Conservation (phyloP, 805 yeast species). For the Komagataella mondaviorum region DNA sequence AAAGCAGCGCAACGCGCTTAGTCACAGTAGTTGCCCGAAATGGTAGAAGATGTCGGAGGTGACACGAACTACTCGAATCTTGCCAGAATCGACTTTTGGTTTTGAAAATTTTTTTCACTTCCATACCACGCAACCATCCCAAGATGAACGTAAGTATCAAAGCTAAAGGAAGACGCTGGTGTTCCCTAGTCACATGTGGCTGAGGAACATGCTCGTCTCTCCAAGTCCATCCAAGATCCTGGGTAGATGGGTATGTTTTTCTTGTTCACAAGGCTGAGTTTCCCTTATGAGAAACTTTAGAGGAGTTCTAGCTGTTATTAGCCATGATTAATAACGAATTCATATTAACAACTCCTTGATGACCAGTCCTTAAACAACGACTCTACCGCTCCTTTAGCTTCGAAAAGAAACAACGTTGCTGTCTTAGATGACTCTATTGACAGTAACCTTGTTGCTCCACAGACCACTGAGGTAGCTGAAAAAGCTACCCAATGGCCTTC, state of each 20-base stretch:
- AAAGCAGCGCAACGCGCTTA: not conserved
- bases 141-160: not conserved
- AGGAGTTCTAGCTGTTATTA: not conserved
- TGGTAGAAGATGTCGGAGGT: not conserved
- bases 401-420: constrained; percentile 41
- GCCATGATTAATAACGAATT: constrained; percentile 10
- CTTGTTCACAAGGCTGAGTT: constrained; percentile 1
- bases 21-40: not conserved
- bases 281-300: not conserved
- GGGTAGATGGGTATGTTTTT: constrained; percentile 2
- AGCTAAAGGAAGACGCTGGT: not conserved
- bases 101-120: not conserved
- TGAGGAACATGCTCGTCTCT: not conserved
- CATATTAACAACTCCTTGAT: constrained; percentile 15
- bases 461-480: constrained; percentile 84
- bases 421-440: constrained; percentile 10
- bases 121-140: not conserved
- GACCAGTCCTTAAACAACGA: constrained; percentile 54
- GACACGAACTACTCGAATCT: not conserved
- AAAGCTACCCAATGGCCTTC: constrained; percentile 98
- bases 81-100: not conserved
- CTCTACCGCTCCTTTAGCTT: constrained; percentile 97
- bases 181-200: not conserved
- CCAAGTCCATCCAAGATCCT: not conserved
- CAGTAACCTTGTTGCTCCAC: constrained; percentile 77